Percentiles rank a stretch among this genome's conserved stretches.
phyloP scores from a whole-genome alignment of 305 asterid genomes.

The Solanum hybrid region DNA sequence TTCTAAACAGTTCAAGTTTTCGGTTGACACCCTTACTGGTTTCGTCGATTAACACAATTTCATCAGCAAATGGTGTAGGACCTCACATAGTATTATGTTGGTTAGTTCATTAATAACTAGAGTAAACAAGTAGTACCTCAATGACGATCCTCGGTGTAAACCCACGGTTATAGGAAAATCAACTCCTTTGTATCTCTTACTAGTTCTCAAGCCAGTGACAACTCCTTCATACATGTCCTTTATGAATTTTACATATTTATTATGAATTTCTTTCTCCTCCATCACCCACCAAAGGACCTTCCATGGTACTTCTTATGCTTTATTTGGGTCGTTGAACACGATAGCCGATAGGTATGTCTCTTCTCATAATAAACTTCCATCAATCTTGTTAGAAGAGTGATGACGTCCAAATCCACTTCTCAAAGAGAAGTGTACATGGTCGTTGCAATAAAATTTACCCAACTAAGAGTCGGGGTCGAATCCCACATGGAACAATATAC shows the following conservation, averaged over 20 bases:
- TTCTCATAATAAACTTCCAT: neutral
- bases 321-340: neutral
- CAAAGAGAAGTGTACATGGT: neutral
- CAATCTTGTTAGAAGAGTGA: neutral
- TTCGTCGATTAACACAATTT: neutral
- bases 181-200: neutral
- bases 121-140: neutral
- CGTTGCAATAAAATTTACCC: neutral
- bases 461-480: neutral
- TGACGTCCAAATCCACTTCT: neutral
- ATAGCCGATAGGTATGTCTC: neutral
- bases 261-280: neutral
- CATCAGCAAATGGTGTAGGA: neutral
- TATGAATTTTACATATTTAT: neutral
- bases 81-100: neutral
- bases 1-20: neutral
- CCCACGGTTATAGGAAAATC: neutral
- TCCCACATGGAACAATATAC: neutral
- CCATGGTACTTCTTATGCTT: neutral
- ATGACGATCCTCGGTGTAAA: neutral
- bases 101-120: neutral
- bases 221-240: neutral
- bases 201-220: neutral
- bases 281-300: neutral
- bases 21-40: neutral